Percentiles rank a stretch among this genome's conserved stretches.
Evolutionary conservation across 345 rosid genomes (phyloP).

Genomic region (Eucalyptus erythrocorys): DNA sequence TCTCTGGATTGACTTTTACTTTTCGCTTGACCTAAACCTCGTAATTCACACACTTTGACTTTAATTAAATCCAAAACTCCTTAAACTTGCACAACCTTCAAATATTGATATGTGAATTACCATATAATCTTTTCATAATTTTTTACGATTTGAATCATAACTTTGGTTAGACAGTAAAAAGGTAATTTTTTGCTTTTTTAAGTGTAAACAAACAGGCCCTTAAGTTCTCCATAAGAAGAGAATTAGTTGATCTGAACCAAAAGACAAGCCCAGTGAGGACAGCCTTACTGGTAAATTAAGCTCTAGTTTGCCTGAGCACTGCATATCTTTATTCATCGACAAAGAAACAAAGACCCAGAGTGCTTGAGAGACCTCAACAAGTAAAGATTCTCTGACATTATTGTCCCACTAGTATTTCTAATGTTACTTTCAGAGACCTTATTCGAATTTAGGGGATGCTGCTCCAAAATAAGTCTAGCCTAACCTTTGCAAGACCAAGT

Average conservation of each 20-base stretch:
- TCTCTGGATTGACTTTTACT: neutral
- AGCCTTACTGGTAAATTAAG: neutral
- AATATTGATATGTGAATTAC: neutral
- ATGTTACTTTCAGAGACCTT: neutral
- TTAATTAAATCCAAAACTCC: neutral
- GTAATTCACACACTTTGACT: neutral
- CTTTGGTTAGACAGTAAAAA: neutral
- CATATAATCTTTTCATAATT: neutral
- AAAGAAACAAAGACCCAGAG: neutral
- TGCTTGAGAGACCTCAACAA: neutral
- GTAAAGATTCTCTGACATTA: neutral
- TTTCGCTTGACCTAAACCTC: neutral
- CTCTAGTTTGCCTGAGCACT: neutral
- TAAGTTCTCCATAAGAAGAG: neutral
- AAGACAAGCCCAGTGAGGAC: neutral
- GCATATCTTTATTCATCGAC: neutral
- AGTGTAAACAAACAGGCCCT: neutral
- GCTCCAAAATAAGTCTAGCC: neutral
- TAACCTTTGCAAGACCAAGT: neutral
- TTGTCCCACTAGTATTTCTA: neutral
- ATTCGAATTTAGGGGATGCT: neutral
- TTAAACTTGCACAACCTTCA: neutral
- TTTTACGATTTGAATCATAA: neutral
- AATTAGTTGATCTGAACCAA: neutral
- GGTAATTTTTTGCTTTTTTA: neutral